These are phyloP conservation scores for Endocalyx cinctus DNA, from an alignment of 2,329 filamentous ascomycete species.

Conservation along the genomic window DNA sequence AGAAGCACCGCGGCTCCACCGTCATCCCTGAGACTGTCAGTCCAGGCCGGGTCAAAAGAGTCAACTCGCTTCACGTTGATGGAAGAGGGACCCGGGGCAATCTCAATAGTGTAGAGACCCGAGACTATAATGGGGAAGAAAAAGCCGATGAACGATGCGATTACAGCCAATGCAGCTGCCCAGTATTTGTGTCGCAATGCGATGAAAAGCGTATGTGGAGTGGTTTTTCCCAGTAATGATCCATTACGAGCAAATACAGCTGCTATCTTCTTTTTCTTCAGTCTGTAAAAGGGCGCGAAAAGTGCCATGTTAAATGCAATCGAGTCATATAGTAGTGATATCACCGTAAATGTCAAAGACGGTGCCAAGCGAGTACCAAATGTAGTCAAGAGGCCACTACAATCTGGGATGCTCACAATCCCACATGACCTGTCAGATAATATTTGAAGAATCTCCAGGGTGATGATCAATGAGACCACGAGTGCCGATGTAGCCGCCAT, in stretches of 20 bases:
- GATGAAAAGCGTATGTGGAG: conserved; percentile 1
- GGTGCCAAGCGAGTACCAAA: conserved; percentile 1
- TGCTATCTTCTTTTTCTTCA: background rate
- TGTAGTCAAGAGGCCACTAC: conserved; percentile 1
- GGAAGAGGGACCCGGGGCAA: conserved; percentile 1
- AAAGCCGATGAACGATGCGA: background rate
- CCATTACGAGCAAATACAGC: conserved; percentile 1
- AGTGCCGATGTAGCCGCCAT: background rate
- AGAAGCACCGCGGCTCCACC: conserved; percentile 4
- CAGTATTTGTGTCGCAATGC: conserved; percentile 2
- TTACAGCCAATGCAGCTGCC: conserved; percentile 2
- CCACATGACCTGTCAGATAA: background rate
- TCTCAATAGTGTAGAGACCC: conserved; percentile 3
- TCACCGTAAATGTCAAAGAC: conserved; percentile 1
- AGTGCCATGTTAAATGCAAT: conserved; percentile 2
- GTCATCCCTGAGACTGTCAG: conserved; percentile 3
- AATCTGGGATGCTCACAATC: background rate
- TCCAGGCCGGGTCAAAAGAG: conserved; percentile 1
- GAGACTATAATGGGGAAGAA: conserved; percentile 3
- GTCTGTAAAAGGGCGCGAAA: conserved; percentile 1
- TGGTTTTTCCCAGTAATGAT: conserved; percentile 1
- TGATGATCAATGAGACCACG: background rate
- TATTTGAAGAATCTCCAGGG: conserved; percentile 2
- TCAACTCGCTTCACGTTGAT: conserved; percentile 2
- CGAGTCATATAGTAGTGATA: conserved; percentile 3